Evolutionary conservation across 345 rosid genomes (phyloP), one percentile per base, ranked within the genome.

Genomic region (Brassica juncea): DNA sequence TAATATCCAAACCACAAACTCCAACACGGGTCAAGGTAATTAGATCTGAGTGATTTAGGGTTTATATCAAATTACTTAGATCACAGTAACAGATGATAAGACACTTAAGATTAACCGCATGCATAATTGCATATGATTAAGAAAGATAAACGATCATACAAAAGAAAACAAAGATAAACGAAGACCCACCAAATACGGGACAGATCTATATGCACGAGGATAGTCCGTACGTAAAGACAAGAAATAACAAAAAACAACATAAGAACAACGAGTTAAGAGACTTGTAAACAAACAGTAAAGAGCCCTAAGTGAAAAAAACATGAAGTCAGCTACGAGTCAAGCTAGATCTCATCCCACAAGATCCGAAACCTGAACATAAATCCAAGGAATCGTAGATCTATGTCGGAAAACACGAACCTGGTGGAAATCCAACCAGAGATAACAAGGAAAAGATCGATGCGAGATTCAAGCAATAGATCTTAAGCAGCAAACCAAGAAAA

Each of bases 221-320:
- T 82, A 72, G 82, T 86, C 87, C 86, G 83, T 52, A 52, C 60
- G 25, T 79, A 66, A 74, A 59, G 64, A 59, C 64, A 59, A 25
- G 28, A 21, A 57, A 59, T 23, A 59, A 25, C n/a, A 71, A 1
- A 47, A 44, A 30, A 79, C 16, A 70, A 58, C 16, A 8, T 16
- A 75, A 83, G 32, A 81, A 58, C 79, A 73, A 9, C 71, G 74
- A 80, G 74, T 79, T 28, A 89, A 71, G 79, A 39, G 65, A 88
- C 87, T 88, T 87, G 76, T 80, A 15, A 4, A 79, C 80, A 82
- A 74, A 86, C 87, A 86, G 90, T 85, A 81, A 86, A 34, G 23
- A 28, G 32, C 85, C 87, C 79, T 82, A 83, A 79, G 32, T 81
- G 60, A 16, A 54, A 42, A 49, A 63, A 61, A 63, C 49, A 77